Conservation (phyloP, 2,329 filamentous ascomycete genomes). For the Aureobasidium sp. region DNA sequence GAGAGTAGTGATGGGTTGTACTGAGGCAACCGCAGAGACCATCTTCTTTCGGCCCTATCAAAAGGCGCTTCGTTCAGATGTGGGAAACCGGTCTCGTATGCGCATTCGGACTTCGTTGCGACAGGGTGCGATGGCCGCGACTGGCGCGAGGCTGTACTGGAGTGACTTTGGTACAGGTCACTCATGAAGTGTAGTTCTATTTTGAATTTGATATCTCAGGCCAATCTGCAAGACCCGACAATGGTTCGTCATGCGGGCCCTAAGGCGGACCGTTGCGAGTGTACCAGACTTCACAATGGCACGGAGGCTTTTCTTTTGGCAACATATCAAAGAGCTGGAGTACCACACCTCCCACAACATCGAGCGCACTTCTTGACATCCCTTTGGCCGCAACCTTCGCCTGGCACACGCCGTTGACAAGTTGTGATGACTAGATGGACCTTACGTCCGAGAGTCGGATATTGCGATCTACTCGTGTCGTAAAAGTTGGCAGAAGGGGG, state of each 20-base stretch:
- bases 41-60: neutral
- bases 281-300: slow-evolving; percentile 7
- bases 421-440: neutral
- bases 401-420: neutral
- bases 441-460: slow-evolving; percentile 7
- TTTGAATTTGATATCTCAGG: slow-evolving; percentile 4
- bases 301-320: neutral
- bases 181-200: slow-evolving; percentile 9
- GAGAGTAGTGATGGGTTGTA: neutral
- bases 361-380: neutral
- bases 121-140: neutral
- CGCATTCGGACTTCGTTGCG: neutral
- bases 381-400: neutral
- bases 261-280: slow-evolving; percentile 11
- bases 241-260: slow-evolving; percentile 7
- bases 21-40: neutral
- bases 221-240: slow-evolving; percentile 2
- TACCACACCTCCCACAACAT: neutral
- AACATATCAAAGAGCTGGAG: neutral
- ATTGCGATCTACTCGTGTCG: neutral
- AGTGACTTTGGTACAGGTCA: neutral
- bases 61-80: neutral
- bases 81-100: neutral
- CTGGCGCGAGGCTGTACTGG: slow-evolving; percentile 1
- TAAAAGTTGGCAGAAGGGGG: slow-evolving; percentile 1